A percentile compares a stretch with the other conserved stretches of the same genome.
phyloP scores from a whole-genome alignment of 495 filamentous ascomycete species.

The Achaetomiella virescens region DNA sequence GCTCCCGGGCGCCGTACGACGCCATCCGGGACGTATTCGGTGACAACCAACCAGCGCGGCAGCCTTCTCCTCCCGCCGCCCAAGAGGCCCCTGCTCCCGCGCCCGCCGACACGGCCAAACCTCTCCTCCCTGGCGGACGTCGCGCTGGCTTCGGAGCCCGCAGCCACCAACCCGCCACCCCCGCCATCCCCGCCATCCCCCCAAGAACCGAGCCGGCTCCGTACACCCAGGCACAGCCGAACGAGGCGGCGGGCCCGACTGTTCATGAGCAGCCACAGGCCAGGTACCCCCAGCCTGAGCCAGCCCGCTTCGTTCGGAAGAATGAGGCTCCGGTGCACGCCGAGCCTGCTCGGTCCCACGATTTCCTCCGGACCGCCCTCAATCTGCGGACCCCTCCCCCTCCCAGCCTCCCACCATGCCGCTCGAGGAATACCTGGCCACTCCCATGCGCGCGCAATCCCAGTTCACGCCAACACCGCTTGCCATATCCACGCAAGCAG shows the following conservation, averaged over 20 bases:
- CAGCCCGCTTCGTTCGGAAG: background rate
- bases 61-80: constrained; percentile 3
- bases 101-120: constrained; percentile 8
- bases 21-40: constrained; percentile 44
- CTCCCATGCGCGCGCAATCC: background rate
- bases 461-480: background rate
- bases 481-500: background rate
- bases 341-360: constrained; percentile 21
- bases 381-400: constrained; percentile 27
- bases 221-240: background rate
- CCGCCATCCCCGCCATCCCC: no score
- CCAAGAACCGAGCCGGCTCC: background rate
- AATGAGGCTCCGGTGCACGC: background rate
- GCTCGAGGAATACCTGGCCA: background rate
- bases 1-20: constrained; percentile 36
- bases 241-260: background rate
- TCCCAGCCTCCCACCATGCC: background rate
- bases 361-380: constrained; percentile 39
- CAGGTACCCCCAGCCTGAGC: constrained; percentile 5
- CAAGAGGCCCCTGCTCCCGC: constrained; percentile 11
- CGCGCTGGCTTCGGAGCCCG: no score
- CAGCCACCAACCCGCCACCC: no score
- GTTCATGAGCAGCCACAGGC: constrained; percentile 2
- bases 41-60: constrained; percentile 22
- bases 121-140: constrained; percentile 31